Percentiles rank a stretch among this genome's conserved stretches.
phyloP scores from a whole-genome alignment of 805 yeast genomes.

The Ogataea saltuana region DNA sequence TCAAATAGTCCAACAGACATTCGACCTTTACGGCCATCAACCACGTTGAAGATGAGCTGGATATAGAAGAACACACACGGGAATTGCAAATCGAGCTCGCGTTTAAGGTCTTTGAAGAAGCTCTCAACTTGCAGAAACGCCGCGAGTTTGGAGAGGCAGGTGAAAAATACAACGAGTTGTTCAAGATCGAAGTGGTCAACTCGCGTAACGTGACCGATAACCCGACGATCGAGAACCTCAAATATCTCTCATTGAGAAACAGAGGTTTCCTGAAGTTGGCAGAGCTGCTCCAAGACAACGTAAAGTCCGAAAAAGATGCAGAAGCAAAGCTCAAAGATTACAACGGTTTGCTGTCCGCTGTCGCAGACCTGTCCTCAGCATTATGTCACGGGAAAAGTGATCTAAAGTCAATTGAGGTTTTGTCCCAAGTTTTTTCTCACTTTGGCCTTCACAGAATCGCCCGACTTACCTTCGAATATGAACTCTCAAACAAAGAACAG shows the following conservation, averaged over 20 bases:
- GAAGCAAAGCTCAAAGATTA: constrained; percentile 23
- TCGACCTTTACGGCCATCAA: constrained; percentile 82
- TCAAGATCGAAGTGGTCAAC: constrained; percentile 65
- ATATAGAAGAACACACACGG: constrained; percentile 85
- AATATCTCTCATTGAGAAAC: constrained; percentile 79
- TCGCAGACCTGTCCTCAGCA: constrained; percentile 67
- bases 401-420: constrained; percentile 47
- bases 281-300: constrained; percentile 30
- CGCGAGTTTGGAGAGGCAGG: constrained; percentile 51
- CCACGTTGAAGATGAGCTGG: constrained; percentile 71
- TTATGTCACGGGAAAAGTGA: constrained; percentile 71
- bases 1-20: constrained; percentile 32
- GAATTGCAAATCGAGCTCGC: constrained; percentile 91
- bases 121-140: constrained; percentile 60
- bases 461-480: constrained; percentile 60
- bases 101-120: constrained; percentile 69
- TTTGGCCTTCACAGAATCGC: constrained; percentile 51
- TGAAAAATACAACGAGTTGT: constrained; percentile 57
- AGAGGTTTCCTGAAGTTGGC: constrained; percentile 70
- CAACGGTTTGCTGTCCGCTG: constrained; percentile 29
- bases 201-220: constrained; percentile 40
- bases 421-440: constrained; percentile 52
- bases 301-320: constrained; percentile 28
- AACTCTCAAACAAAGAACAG: constrained; percentile 41
- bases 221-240: constrained; percentile 72